A percentile compares a stretch with the other conserved stretches of the same genome.
These are phyloP conservation scores for Pythium aquatile DNA, from an alignment of 352 stramenopile genomes.

Conservation along the genomic window DNA sequence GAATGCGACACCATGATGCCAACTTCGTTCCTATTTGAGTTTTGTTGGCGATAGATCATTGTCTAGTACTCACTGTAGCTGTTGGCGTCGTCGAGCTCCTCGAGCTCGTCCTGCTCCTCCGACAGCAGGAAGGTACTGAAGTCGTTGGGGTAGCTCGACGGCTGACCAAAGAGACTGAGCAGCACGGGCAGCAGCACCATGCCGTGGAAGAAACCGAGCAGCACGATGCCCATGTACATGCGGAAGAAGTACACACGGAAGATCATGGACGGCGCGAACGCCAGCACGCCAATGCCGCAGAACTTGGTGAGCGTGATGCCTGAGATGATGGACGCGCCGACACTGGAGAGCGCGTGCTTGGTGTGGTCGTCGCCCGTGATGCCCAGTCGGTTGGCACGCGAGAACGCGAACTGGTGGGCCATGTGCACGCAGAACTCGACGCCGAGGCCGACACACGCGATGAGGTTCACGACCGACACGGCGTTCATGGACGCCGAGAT, in stretches of 20 bases:
- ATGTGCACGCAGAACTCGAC: conserved; percentile 92
- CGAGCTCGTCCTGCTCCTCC: conserved; percentile 60
- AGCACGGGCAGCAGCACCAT: conserved; percentile 80
- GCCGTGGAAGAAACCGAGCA: conserved; percentile 84
- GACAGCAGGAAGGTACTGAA: conserved; percentile 70
- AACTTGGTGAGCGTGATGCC: conserved; percentile 93
- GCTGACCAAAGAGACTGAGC: conserved; percentile 69
- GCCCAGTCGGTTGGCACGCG: conserved; percentile 41
- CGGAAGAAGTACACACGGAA: conserved; percentile 93
- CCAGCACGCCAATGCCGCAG: conserved; percentile 86
- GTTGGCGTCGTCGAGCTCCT: conserved; percentile 28
- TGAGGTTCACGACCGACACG: conserved; percentile 88
- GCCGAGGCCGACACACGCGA: conserved; percentile 81
- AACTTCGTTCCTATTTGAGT: neutral
- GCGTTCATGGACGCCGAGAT: conserved; percentile 85
- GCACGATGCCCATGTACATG: conserved; percentile 90
- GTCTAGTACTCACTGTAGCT: conserved; percentile 26
- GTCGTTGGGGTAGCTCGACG: conserved; percentile 49
- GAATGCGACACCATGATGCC: neutral
- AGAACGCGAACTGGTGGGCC: conserved; percentile 79
- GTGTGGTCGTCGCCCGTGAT: conserved; percentile 63
- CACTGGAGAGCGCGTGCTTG: conserved; percentile 65
- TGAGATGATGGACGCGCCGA: conserved; percentile 85
- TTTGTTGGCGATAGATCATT: neutral
- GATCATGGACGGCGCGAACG: conserved; percentile 88